Base-by-base conservation (phyloP, 805 yeast species). In the Barnettozyma populi region DNA sequence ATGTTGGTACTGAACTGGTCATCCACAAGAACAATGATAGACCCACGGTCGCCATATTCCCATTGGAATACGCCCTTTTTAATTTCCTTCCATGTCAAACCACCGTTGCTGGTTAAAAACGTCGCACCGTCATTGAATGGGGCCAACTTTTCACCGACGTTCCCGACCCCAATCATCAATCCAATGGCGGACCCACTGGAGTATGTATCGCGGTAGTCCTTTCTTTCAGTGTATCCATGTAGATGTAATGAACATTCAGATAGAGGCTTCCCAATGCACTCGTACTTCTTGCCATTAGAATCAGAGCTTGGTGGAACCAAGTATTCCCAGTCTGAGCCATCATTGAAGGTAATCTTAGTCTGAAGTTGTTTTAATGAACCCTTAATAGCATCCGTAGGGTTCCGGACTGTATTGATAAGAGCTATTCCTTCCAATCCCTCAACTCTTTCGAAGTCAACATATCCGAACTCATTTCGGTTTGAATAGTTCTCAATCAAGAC, bases 1-100 rank as follows among this genome's bases (percentile, higher is more conserved):
- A 68, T 63, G 51, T 87, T 73, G 0, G 96, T 82, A 10, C 69
- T 67, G 19, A 75, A 79, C 3, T 64, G 69, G 14, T 77, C 78
- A 37, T 80, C 73, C 3, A 84, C 90, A 41, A 90, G 64, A 0
- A 87, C 88, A 46, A 94, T 66, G 36, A 94, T 75, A 0, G 96
- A 82, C 11, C 99, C 99, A 54, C 88, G 86, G 65, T 94, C 99
- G 52, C 98, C 98, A 64, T 73, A 94, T 64, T 90, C 98, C 98
- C 98, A 94, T 79, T 86, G 84, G 57, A 77, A 76, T 1, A 79
- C 75, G 2, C 95, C 94, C 52, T 84, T 79, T 46, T 67, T 73
- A 27, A 92, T 70, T 64, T 88, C 95, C 44, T 64, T 78, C 98
- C 99, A 94, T 2, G 90, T 76, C 9, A 80, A 66, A 48, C 99